phyloP scores from a whole-genome alignment of 345 rosid species.

The Salix arbutifolia region DNA sequence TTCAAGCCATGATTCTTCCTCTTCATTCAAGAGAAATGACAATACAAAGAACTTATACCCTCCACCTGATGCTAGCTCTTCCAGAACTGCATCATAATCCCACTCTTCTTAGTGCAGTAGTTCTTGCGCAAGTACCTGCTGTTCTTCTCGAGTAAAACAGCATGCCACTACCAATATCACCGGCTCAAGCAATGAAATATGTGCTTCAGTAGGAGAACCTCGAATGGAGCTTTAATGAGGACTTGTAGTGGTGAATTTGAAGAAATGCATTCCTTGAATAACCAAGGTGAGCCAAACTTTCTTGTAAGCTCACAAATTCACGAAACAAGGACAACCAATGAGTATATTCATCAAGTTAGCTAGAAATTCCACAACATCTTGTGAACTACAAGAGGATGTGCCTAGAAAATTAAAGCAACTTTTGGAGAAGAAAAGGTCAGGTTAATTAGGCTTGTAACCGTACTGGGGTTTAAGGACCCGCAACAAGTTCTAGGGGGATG shows the following conservation, averaged over 20 bases:
- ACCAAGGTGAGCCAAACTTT: slow-evolving; percentile 41
- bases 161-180: slow-evolving; percentile 20
- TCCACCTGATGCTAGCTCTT: slow-evolving; percentile 36
- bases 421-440: slow-evolving; percentile 50
- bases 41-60: slow-evolving; percentile 31
- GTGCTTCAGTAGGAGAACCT: slow-evolving; percentile 24
- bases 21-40: slow-evolving; percentile 29
- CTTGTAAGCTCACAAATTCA: slow-evolving; percentile 60
- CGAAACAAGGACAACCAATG: slow-evolving; percentile 28
- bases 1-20: slow-evolving; percentile 36
- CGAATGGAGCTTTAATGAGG: slow-evolving; percentile 40
- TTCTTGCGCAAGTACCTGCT: slow-evolving; percentile 65
- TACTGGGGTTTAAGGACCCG: slow-evolving; percentile 23
- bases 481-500: slow-evolving; percentile 17
- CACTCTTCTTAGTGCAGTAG: slow-evolving; percentile 72
- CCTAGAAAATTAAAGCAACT: slow-evolving; percentile 57
- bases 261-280: slow-evolving; percentile 36
- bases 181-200: slow-evolving; percentile 21
- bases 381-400: slow-evolving; percentile 14
- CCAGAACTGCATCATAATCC: slow-evolving; percentile 49
- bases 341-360: slow-evolving; percentile 25
- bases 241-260: slow-evolving; percentile 35
- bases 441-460: slow-evolving; percentile 21
- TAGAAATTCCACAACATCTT: slow-evolving; percentile 33
- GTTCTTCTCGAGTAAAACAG: slow-evolving; percentile 55